A percentile compares a stretch with the other conserved stretches of the same genome.
Conservation (phyloP, 148 eudicot genomes). For the Talinum fruticosum region DNA sequence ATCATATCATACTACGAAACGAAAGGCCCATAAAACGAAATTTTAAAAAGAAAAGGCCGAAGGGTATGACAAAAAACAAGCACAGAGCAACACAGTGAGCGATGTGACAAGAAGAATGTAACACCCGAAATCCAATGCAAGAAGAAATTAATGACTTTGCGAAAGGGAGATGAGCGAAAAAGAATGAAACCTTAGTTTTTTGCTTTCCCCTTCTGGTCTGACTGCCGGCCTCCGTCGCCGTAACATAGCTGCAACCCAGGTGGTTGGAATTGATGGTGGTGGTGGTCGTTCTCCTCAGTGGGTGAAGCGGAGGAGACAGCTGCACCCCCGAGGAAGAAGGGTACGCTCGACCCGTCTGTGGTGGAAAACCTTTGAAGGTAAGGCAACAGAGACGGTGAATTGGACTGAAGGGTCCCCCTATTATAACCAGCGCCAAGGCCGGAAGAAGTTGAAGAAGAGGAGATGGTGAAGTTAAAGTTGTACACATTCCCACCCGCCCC, state of each 20-base stretch:
- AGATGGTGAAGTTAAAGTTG: conserved; percentile 62
- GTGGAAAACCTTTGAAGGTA: conserved; percentile 65
- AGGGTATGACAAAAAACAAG: background rate
- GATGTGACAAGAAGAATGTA: background rate
- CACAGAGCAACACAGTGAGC: no score
- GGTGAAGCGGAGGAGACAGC: conserved; percentile 31
- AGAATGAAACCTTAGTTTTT: conserved; percentile 42
- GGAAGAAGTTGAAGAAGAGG: conserved; percentile 34
- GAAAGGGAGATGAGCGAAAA: background rate
- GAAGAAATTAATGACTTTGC: conserved; percentile 14
- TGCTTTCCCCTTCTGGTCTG: conserved; percentile 74
- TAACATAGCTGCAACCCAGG: conserved; percentile 70
- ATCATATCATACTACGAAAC: conserved; percentile 13
- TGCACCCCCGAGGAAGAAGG: conserved; percentile 63
- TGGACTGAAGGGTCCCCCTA: conserved; percentile 99
- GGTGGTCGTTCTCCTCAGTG: conserved; percentile 33
- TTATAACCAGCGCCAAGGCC: conserved; percentile 46
- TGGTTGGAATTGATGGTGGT: conserved; percentile 38
- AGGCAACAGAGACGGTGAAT: conserved; percentile 67
- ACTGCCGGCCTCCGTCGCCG: conserved; percentile 46
- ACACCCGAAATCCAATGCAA: background rate
- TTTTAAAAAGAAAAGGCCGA: background rate
- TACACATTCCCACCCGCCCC: conserved; percentile 39
- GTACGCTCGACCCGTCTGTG: conserved; percentile 49
- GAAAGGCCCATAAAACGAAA: conserved; percentile 13